These are phyloP conservation scores for Pestalotiopsis sp. DNA, from an alignment of 2,329 filamentous ascomycete species.

Conservation along the genomic window DNA sequence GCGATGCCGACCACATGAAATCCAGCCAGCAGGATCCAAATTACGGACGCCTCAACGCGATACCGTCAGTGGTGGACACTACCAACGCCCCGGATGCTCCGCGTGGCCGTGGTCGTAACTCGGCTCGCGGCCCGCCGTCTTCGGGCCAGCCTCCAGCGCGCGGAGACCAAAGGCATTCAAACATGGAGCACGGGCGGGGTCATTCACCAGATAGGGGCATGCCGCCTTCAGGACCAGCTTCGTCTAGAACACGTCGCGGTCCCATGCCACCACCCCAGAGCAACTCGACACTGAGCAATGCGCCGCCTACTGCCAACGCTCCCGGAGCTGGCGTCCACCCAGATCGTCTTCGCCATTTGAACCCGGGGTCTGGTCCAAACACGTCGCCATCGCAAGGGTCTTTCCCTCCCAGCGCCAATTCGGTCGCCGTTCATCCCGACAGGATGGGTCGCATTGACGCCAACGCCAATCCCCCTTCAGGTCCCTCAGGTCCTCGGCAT, in stretches of 20 bases:
- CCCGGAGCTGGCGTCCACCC: slow-evolving; percentile 30
- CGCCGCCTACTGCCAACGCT: slow-evolving; percentile 19
- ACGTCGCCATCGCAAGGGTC: slow-evolving; percentile 22
- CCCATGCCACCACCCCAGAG: slow-evolving; percentile 28
- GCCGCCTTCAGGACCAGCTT: slow-evolving; percentile 55
- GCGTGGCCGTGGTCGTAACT: slow-evolving; percentile 49
- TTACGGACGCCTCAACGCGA: slow-evolving; percentile 62
- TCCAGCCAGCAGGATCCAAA: slow-evolving; percentile 59
- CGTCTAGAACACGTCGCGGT: slow-evolving; percentile 47
- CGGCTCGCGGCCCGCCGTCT: slow-evolving; percentile 34
- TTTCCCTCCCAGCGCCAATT: slow-evolving; percentile 23
- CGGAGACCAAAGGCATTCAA: slow-evolving; percentile 43
- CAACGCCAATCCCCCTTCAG: slow-evolving; percentile 22
- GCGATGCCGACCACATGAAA: slow-evolving; percentile 53
- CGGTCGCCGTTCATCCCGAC: slow-evolving; percentile 40
- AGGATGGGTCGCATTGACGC: slow-evolving; percentile 40
- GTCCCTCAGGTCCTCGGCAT: slow-evolving; percentile 21
- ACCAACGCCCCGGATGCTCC: slow-evolving; percentile 56
- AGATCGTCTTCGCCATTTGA: slow-evolving; percentile 31
- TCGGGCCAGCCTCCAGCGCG: slow-evolving; percentile 39
- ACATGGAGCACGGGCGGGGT: slow-evolving; percentile 39
- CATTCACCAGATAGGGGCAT: slow-evolving; percentile 50
- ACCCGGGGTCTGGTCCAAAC: slow-evolving; percentile 13
- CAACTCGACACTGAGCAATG: slow-evolving; percentile 24
- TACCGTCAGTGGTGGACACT: slow-evolving; percentile 43